These are phyloP conservation scores for Parafenestella ontariensis DNA, from an alignment of 2,329 filamentous ascomycete genomes.

Conservation along the genomic window DNA sequence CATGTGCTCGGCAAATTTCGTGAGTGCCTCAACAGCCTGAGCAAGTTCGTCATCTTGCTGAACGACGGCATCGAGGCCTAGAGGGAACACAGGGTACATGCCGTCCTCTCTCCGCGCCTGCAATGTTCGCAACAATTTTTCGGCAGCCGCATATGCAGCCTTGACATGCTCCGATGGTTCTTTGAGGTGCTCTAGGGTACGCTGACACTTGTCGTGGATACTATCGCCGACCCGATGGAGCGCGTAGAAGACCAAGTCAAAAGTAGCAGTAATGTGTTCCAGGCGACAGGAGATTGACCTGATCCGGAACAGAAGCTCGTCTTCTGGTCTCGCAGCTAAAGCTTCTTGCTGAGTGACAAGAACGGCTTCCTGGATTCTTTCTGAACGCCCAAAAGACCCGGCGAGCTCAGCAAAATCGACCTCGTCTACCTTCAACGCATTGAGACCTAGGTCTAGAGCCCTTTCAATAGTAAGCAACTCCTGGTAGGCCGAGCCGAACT, in stretches of 20 bases:
- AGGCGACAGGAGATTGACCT: slow-evolving; percentile 31
- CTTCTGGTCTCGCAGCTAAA: slow-evolving; percentile 30
- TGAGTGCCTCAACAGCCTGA: slow-evolving; percentile 18
- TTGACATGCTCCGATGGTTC: slow-evolving; percentile 21
- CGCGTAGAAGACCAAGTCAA: slow-evolving; percentile 20
- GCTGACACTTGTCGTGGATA: neutral
- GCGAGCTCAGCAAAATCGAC: slow-evolving; percentile 84
- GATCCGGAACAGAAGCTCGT: slow-evolving; percentile 31
- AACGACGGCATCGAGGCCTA: slow-evolving; percentile 27
- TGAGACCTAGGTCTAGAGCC: slow-evolving; percentile 86
- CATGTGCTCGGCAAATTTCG: slow-evolving; percentile 21
- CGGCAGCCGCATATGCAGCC: slow-evolving; percentile 22
- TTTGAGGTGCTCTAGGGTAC: slow-evolving; percentile 23
- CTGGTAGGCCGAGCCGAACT: slow-evolving; percentile 79
- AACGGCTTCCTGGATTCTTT: slow-evolving; percentile 27
- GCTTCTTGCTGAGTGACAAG: slow-evolving; percentile 20
- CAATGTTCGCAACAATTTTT: slow-evolving; percentile 31
- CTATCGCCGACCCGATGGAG: slow-evolving; percentile 4
- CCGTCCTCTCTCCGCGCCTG: slow-evolving; percentile 29
- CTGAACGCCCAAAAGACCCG: slow-evolving; percentile 71
- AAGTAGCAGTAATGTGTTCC: slow-evolving; percentile 26
- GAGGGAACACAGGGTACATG: slow-evolving; percentile 36
- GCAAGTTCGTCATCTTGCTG: slow-evolving; percentile 27
- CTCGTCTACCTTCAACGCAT: slow-evolving; percentile 81
- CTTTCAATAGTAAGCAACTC: slow-evolving; percentile 93